Conservation (phyloP, 345 rosid species). For the Eucalyptus camaldulensis region DNA sequence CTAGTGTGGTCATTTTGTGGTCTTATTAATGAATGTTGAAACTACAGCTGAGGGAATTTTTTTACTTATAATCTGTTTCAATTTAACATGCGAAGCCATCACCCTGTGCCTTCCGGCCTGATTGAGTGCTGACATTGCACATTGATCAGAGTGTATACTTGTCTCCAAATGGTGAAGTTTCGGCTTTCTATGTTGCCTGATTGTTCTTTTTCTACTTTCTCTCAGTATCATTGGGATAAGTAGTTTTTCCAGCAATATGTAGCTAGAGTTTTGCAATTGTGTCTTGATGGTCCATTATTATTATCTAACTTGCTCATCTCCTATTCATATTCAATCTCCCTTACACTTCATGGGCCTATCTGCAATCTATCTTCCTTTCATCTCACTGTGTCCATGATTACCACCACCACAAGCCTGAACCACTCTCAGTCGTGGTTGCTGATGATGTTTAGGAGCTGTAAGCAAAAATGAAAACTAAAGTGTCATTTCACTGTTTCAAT, state of each 20-base stretch:
- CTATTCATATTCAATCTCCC: neutral
- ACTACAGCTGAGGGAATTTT: neutral
- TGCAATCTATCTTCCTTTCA: neutral
- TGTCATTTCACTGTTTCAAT: neutral
- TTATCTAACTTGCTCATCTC: neutral
- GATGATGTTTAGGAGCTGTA: neutral
- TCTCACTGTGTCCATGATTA: neutral
- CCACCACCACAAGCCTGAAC: neutral
- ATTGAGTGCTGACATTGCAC: neutral
- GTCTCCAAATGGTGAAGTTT: neutral
- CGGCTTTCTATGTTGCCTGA: neutral
- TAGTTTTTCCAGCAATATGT: neutral
- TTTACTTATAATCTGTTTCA: neutral
- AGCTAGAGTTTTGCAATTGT: neutral
- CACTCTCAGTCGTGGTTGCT: neutral
- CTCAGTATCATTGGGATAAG: neutral
- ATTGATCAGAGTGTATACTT: neutral
- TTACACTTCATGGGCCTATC: neutral
- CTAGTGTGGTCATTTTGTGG: neutral
- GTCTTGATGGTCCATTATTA: neutral
- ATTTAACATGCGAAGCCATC: neutral
- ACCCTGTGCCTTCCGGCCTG: neutral
- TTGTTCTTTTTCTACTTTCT: neutral
- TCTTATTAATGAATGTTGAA: neutral
- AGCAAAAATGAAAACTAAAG: neutral